A percentile compares a stretch with the other conserved stretches of the same genome.
Conservation (phyloP, 768 basidiomycete species). For the Suillus placidus region DNA sequence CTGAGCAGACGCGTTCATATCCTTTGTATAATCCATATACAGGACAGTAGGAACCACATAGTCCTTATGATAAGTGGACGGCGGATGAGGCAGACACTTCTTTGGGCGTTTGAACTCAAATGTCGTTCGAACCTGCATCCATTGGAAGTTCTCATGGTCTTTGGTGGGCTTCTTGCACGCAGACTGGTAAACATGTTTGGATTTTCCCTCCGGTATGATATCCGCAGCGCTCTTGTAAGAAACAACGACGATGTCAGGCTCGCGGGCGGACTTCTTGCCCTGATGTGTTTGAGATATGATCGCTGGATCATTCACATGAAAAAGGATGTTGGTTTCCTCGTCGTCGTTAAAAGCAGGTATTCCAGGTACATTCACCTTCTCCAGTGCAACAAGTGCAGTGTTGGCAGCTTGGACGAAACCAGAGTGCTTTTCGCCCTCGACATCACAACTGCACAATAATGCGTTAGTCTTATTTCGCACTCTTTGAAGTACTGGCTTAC, state of each 20-base stretch:
- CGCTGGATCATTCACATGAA: constrained; percentile 5
- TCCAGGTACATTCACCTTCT: neutral
- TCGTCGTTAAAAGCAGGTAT: neutral
- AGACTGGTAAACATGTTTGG: neutral
- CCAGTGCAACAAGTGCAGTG: neutral
- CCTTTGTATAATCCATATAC: neutral
- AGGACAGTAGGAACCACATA: neutral
- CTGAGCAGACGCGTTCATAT: neutral
- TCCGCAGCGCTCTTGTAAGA: neutral
- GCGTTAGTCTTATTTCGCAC: neutral
- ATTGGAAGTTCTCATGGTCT: neutral
- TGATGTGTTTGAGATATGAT: neutral
- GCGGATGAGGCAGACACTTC: neutral
- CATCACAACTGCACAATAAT: neutral
- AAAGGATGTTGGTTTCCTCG: neutral
- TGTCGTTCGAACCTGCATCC: neutral
- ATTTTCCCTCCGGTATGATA: neutral
- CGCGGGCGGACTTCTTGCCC: neutral
- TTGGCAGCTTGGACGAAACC: constrained; percentile 5
- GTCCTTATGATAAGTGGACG: neutral
- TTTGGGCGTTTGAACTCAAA: neutral
- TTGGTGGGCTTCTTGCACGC: neutral
- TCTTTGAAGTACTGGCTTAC: neutral
- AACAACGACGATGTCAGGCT: constrained; percentile 6
- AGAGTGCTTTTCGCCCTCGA: neutral